These are phyloP conservation scores for Phytopythium mirpurense DNA, from an alignment of 352 stramenopile species.

Conservation along the genomic window DNA sequence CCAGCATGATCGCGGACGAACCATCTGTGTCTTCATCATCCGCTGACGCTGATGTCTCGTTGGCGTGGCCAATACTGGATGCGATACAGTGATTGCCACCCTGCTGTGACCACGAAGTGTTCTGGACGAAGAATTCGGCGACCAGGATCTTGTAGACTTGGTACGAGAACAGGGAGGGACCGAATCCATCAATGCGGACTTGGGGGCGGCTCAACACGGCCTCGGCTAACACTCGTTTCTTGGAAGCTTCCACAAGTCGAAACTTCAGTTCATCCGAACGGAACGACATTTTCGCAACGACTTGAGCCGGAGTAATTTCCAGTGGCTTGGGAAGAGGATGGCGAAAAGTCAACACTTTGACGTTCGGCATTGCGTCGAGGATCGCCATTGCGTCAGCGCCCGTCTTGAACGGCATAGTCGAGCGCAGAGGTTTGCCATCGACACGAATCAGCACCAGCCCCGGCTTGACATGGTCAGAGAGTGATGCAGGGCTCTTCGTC, in stretches of 20 bases:
- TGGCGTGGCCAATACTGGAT: slow-evolving; percentile 48
- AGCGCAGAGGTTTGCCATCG: slow-evolving; percentile 49
- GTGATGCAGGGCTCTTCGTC: slow-evolving; percentile 43
- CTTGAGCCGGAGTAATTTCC: slow-evolving; percentile 46
- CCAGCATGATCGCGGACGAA: slow-evolving; percentile 35
- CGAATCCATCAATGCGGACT: slow-evolving; percentile 66
- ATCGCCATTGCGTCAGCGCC: slow-evolving; percentile 44
- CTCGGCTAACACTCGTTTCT: slow-evolving; percentile 58
- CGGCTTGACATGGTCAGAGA: slow-evolving; percentile 64
- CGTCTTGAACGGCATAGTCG: slow-evolving; percentile 45
- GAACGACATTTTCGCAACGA: slow-evolving; percentile 48
- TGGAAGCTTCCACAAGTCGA: slow-evolving; percentile 57
- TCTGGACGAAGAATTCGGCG: slow-evolving; percentile 76
- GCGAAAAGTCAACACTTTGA: slow-evolving; percentile 74
- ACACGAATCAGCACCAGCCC: slow-evolving; percentile 72
- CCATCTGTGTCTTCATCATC: slow-evolving; percentile 7
- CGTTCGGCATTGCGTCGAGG: slow-evolving; percentile 43
- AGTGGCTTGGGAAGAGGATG: slow-evolving; percentile 52
- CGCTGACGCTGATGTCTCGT: slow-evolving; percentile 1
- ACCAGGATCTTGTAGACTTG: slow-evolving; percentile 69
- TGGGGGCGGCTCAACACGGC: slow-evolving; percentile 39
- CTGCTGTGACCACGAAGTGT: slow-evolving; percentile 32
- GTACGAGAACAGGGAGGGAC: slow-evolving; percentile 73
- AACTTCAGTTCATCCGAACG: slow-evolving; percentile 60
- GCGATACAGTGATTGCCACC: slow-evolving; percentile 62